phyloP scores from a whole-genome alignment of 257 asterid species.

The Coffea eugenioides region DNA sequence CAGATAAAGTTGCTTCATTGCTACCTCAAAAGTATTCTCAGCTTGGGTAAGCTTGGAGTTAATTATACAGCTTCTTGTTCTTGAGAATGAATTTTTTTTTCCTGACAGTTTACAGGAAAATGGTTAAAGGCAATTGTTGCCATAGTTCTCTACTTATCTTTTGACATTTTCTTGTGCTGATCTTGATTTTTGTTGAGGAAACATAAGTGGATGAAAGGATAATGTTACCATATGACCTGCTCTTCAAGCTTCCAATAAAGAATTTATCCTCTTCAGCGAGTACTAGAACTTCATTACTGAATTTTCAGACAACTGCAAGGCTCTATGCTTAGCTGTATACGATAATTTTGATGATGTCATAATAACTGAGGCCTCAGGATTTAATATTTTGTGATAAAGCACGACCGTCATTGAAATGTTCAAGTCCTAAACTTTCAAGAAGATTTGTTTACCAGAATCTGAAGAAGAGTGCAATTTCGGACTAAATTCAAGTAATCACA shows the following conservation, averaged over 20 bases:
- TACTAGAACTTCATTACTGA: background rate
- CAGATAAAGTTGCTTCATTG: constrained; percentile 89
- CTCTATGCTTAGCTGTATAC: background rate
- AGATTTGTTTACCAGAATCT: background rate
- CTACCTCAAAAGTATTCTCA: constrained; percentile 92
- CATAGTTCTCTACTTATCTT: background rate
- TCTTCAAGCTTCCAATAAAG: background rate
- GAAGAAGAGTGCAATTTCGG: background rate
- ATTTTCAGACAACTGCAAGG: background rate
- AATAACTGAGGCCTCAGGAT: background rate
- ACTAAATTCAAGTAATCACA: no score
- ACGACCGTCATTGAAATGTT: background rate
- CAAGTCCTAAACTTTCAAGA: background rate
- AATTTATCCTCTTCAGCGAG: background rate
- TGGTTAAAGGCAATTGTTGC: background rate
- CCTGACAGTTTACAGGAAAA: background rate
- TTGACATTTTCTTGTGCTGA: background rate
- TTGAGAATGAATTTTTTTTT: background rate
- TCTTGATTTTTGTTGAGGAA: background rate
- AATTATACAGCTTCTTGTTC: background rate
- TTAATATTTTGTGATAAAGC: background rate
- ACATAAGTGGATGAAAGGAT: background rate
- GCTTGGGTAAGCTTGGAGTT: constrained; percentile 69
- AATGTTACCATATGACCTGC: background rate
- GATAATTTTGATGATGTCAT: background rate